phyloP scores from a whole-genome alignment of 148 eudicot species.

The Mesembryanthemum crystallinum region DNA sequence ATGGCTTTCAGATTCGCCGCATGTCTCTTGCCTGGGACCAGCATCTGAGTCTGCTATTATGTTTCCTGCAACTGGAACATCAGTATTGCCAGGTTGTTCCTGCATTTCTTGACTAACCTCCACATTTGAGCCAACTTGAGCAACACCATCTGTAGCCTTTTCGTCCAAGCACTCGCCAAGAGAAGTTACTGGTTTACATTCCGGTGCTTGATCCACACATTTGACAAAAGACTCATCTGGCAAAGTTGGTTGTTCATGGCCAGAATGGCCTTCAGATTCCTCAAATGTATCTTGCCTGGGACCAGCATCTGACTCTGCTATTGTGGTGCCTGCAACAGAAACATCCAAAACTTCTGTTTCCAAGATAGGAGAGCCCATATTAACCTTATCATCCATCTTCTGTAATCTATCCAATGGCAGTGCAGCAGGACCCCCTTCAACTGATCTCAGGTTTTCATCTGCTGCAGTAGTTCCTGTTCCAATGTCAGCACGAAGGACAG shows the following conservation, averaged over 20 bases:
- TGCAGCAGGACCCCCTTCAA: background rate
- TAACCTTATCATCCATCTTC: slow-evolving; percentile 8
- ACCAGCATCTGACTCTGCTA: slow-evolving; percentile 22
- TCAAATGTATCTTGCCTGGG: slow-evolving; percentile 18
- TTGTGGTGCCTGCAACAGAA: slow-evolving; percentile 15
- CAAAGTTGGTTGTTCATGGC: slow-evolving; percentile 7
- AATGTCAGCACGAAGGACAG: no score
- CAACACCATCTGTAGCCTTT: slow-evolving; percentile 19
- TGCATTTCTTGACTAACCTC: slow-evolving; percentile 21
- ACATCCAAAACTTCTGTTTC: slow-evolving; percentile 18
- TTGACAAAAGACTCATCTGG: slow-evolving; percentile 14
- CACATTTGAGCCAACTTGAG: slow-evolving; percentile 15
- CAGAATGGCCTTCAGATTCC: slow-evolving; percentile 17
- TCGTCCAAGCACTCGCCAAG: slow-evolving; percentile 1
- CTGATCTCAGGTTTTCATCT: background rate
- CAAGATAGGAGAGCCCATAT: slow-evolving; percentile 2
- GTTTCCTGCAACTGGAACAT: slow-evolving; percentile 10
- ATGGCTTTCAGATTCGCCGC: no score
- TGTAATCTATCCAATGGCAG: slow-evolving; percentile 2
- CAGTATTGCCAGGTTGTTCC: slow-evolving; percentile 15
- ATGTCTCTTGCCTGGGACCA: slow-evolving; percentile 14
- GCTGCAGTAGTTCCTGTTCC: slow-evolving; percentile 6
- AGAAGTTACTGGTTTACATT: slow-evolving; percentile 5
- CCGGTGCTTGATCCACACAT: slow-evolving; percentile 19
- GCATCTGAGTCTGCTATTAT: slow-evolving; percentile 19